These are phyloP conservation scores for Solanum paucissectum DNA, from an alignment of 257 asterid species.

Conservation along the genomic window DNA sequence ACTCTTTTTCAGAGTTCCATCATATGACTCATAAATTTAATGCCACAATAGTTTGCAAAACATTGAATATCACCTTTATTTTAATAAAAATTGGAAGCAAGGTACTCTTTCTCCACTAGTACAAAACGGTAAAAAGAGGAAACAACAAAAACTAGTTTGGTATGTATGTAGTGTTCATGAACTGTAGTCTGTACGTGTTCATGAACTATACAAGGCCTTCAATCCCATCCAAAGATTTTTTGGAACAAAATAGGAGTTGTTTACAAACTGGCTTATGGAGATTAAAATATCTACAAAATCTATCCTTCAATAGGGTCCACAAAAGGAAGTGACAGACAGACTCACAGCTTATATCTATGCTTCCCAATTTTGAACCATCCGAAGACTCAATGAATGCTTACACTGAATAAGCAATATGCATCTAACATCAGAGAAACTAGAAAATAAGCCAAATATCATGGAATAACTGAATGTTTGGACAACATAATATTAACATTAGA, in stretches of 20 bases:
- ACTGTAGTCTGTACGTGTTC: not conserved
- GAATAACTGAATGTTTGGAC: not conserved
- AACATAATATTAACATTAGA: not conserved
- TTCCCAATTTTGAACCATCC: not conserved
- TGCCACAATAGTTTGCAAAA: not conserved
- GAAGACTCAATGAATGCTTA: not conserved
- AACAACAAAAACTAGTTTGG: not conserved
- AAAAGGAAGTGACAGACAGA: not conserved
- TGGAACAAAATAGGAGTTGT: not conserved
- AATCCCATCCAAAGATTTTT: not conserved
- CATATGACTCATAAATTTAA: not conserved
- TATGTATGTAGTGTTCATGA: not conserved
- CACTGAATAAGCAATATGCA: not conserved
- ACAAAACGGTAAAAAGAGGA: not conserved
- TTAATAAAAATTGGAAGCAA: not conserved
- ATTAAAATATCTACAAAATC: not conserved
- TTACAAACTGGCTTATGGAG: not conserved
- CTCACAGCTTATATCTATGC: not conserved
- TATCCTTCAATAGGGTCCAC: not conserved
- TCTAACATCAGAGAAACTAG: not conserved
- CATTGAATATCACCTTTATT: not conserved
- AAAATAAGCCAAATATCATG: not conserved
- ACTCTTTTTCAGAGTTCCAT: not conserved
- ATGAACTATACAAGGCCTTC: not conserved
- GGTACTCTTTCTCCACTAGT: not conserved